Percentiles rank a stretch among this genome's conserved stretches.
These are phyloP conservation scores for Saccharomycopsis crataegensis DNA, from an alignment of 1,139 yeast species.

Conservation along the genomic window DNA sequence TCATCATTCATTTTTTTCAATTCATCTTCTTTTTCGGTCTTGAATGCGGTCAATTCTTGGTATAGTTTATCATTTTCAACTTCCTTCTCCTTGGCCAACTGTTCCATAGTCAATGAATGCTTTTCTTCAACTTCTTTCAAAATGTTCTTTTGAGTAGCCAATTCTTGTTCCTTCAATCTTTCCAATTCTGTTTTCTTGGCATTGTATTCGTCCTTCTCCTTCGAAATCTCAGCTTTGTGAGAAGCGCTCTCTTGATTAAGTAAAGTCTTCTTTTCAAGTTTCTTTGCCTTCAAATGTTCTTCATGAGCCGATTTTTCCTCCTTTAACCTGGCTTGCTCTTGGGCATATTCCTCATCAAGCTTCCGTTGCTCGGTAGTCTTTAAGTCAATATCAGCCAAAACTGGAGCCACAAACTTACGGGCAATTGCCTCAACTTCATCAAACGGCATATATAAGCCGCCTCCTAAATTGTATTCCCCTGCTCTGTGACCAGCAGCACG, in stretches of 20 bases:
- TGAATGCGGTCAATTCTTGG: constrained; percentile 16
- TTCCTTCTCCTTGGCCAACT: constrained; percentile 30
- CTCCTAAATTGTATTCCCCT: constrained; percentile 76
- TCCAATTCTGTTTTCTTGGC: constrained; percentile 30
- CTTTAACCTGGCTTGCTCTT: constrained; percentile 38
- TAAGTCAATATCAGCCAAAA: constrained; percentile 63
- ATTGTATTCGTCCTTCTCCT: constrained; percentile 26
- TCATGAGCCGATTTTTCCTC: constrained; percentile 30
- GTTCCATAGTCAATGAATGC: constrained; percentile 14
- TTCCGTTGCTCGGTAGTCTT: constrained; percentile 71
- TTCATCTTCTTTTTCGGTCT: constrained; percentile 26
- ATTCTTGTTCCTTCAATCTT: constrained; percentile 28
- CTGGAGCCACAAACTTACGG: constrained; percentile 74
- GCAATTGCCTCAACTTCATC: constrained; percentile 79
- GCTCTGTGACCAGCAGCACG: constrained; percentile 38
- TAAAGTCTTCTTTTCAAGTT: constrained; percentile 35
- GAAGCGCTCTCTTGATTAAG: constrained; percentile 34
- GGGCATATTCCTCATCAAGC: constrained; percentile 52
- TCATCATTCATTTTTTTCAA: constrained; percentile 20
- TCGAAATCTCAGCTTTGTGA: constrained; percentile 25
- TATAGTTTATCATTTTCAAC: constrained; percentile 22
- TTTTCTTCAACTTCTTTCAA: constrained; percentile 12
- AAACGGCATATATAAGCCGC: constrained; percentile 74
- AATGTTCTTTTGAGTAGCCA: constrained; percentile 25
- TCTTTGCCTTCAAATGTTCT: constrained; percentile 36